Percentiles rank a stretch among this genome's conserved stretches.
These are phyloP conservation scores for Bolboschoenus planiculmis DNA, from an alignment of 176 grass and related monocot genomes.

Conservation along the genomic window DNA sequence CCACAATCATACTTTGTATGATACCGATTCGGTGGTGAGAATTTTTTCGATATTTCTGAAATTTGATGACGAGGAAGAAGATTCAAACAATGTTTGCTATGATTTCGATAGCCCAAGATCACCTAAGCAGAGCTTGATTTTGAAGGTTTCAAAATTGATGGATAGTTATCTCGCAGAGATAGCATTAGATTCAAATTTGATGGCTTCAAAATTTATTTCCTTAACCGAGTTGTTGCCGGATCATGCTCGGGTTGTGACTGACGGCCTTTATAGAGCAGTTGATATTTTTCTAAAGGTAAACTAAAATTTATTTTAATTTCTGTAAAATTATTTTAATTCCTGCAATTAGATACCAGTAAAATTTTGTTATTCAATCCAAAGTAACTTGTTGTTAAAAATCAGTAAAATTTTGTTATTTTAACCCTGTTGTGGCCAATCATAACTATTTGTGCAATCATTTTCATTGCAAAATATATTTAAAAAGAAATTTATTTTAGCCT, in stretches of 20 bases:
- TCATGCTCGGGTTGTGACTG: constrained; percentile 77
- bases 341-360: not conserved
- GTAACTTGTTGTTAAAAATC: not conserved
- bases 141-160: constrained; percentile 79
- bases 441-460: not conserved
- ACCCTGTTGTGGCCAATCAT: not conserved
- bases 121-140: constrained; percentile 58
- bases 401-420: not conserved
- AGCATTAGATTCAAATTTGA: constrained; percentile 79
- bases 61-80: constrained; percentile 50
- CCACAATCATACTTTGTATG: constrained; percentile 47
- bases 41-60: constrained; percentile 78
- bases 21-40: constrained; percentile 67
- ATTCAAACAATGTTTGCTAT: constrained; percentile 39
- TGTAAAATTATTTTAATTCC: not conserved
- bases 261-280: constrained; percentile 83
- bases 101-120: constrained; percentile 67
- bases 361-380: not conserved
- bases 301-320: not conserved
- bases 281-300: constrained; percentile 93
- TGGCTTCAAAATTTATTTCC: constrained; percentile 69
- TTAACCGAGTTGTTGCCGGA: constrained; percentile 79
- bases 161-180: constrained; percentile 95
- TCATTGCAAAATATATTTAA: not conserved
- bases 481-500: not conserved